Conservation (phyloP, 352 stramenopile genomes). For the Globisporangium recalcitrans region DNA sequence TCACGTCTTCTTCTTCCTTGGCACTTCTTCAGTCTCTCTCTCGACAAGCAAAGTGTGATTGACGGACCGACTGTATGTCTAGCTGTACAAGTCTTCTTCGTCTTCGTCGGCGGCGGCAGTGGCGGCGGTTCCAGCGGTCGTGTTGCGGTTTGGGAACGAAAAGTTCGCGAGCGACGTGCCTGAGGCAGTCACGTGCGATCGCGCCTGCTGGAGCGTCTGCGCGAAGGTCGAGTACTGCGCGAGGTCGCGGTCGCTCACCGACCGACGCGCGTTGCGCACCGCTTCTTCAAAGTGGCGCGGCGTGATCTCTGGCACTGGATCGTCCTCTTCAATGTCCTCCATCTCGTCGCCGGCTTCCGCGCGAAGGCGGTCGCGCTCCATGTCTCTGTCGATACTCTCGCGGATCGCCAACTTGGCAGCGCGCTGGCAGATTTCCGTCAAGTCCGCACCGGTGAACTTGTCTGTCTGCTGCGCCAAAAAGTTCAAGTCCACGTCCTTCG, state of each 20-base stretch:
- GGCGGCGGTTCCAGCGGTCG: slow-evolving; percentile 31
- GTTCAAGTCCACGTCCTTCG: slow-evolving; percentile 97
- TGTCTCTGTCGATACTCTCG: slow-evolving; percentile 98
- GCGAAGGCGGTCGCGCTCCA: slow-evolving; percentile 95
- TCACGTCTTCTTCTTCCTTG: background rate
- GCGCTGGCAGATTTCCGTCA: slow-evolving; percentile 99
- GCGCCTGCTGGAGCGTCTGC: slow-evolving; percentile 93
- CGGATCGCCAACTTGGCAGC: slow-evolving; percentile 99
- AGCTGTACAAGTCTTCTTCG: slow-evolving; percentile 98
- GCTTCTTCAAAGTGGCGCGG: slow-evolving; percentile 96
- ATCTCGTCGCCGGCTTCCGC: slow-evolving; percentile 87
- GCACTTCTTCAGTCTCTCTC: background rate
- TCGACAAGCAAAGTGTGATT: background rate
- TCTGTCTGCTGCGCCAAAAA: slow-evolving; percentile 96
- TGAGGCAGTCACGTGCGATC: slow-evolving; percentile 91
- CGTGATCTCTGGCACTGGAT: slow-evolving; percentile 94
- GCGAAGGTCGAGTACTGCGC: slow-evolving; percentile 87
- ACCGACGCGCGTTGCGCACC: slow-evolving; percentile 95
- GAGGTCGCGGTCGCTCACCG: slow-evolving; percentile 97
- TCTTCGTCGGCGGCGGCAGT: slow-evolving; percentile 83
- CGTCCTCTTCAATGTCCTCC: slow-evolving; percentile 92
- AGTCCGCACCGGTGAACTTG: slow-evolving; percentile 99
- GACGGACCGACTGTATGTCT: slow-evolving; percentile 25
- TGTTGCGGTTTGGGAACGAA: slow-evolving; percentile 88
- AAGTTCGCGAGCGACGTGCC: slow-evolving; percentile 95